phyloP scores from a whole-genome alignment of 139 green algal genomes.

The Chlorella vulgaris region DNA sequence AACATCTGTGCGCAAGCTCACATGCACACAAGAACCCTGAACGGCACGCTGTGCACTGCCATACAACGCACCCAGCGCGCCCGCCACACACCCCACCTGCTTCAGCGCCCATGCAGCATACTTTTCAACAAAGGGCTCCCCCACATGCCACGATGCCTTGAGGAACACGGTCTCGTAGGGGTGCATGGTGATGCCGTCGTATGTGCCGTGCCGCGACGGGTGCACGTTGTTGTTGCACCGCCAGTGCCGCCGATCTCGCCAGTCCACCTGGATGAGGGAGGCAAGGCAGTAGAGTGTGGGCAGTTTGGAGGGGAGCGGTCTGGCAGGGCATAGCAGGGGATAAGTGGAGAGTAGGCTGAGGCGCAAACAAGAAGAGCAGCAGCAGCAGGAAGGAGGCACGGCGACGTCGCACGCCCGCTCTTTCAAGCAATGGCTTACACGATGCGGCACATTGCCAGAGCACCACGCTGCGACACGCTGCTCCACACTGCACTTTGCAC shows the following conservation, averaged over 20 bases:
- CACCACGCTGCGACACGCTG: too few relatives aligned
- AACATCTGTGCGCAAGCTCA: too few relatives aligned
- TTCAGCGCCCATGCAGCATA: constrained; percentile 42
- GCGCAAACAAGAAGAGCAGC: too few relatives aligned
- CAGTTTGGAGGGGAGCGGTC: neutral
- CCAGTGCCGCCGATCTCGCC: constrained; percentile 54
- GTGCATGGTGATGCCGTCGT: constrained; percentile 77
- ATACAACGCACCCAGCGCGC: neutral
- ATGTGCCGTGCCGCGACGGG: constrained; percentile 72
- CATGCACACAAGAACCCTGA: neutral
- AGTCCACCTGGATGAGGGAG: constrained; percentile 42
- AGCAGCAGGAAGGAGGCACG: too few relatives aligned
- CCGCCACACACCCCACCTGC: neutral
- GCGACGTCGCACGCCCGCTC: too few relatives aligned
- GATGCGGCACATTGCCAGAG: too few relatives aligned
- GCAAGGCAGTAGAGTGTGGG: too few relatives aligned
- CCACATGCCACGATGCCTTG: constrained; percentile 82
- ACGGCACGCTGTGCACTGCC: neutral
- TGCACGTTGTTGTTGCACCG: constrained; percentile 82
- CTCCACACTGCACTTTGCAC: too few relatives aligned
- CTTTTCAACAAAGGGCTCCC: constrained; percentile 65
- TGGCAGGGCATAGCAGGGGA: neutral
- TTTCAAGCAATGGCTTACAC: too few relatives aligned
- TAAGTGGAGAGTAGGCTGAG: too few relatives aligned
- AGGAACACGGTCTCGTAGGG: constrained; percentile 84